phyloP scores from a whole-genome alignment of 2,329 filamentous ascomycete genomes.

The Ceratocystis cubensis region DNA sequence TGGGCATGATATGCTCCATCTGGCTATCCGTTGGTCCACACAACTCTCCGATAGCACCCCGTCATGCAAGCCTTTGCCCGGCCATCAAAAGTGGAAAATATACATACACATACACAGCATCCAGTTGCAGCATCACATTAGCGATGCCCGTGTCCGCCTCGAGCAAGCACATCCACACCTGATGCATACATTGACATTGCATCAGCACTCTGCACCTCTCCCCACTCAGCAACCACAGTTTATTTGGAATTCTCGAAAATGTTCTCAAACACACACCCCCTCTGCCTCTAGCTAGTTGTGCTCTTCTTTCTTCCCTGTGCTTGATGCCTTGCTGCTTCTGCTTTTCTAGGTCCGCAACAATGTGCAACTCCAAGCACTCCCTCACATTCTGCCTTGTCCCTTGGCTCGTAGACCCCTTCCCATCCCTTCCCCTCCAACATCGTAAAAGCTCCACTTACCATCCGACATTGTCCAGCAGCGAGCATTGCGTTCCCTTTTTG shows the following conservation, averaged over 20 bases:
- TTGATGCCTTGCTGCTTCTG: neutral
- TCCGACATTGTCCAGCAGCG: neutral
- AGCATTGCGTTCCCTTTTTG: neutral
- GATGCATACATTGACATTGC: slow-evolving; percentile 6
- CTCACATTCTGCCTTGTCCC: neutral
- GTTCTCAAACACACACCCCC: neutral
- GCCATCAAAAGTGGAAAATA: neutral
- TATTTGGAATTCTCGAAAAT: neutral
- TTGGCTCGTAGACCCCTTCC: neutral
- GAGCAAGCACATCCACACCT: neutral
- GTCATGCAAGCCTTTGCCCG: neutral
- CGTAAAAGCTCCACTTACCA: neutral
- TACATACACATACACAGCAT: neutral
- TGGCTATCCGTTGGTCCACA: too few species aligned
- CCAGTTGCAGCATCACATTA: neutral
- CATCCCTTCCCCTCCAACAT: neutral
- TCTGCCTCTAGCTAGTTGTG: neutral
- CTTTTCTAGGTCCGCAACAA: neutral
- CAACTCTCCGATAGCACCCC: neutral
- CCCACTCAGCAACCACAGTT: neutral
- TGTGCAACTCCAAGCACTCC: neutral
- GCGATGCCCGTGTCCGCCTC: neutral
- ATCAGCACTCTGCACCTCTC: neutral
- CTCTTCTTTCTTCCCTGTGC: neutral
- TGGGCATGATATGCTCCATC: too few species aligned